Percentiles rank a stretch among this genome's conserved stretches.
phyloP scores from a whole-genome alignment of 305 asterid species.

The Fraxinus xanthoxyloides region DNA sequence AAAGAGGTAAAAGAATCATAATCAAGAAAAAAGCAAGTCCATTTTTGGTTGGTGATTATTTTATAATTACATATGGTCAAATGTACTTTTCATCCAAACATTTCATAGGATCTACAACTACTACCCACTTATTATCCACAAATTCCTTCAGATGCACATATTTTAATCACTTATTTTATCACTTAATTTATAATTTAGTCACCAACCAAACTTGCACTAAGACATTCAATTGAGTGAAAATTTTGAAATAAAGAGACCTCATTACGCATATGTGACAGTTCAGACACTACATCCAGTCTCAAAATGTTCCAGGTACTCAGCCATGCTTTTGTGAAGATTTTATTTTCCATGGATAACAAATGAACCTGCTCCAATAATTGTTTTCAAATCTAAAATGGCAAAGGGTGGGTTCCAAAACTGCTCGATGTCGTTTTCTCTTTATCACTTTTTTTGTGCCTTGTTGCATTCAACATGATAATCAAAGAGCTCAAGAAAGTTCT shows the following conservation, averaged over 20 bases:
- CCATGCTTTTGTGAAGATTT: neutral
- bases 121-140: neutral
- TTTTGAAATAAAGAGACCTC: neutral
- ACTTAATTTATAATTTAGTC: neutral
- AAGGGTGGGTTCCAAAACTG: neutral
- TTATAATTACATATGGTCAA: neutral
- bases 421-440: neutral
- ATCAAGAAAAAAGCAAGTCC: neutral
- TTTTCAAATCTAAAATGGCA: neutral
- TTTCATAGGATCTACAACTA: neutral
- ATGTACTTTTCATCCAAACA: neutral
- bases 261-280: neutral
- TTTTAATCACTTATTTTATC: neutral
- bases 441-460: neutral
- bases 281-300: neutral
- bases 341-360: neutral
- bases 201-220: neutral
- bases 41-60: neutral
- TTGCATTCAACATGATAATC: neutral
- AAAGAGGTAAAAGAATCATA: neutral
- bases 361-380: neutral
- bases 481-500: neutral
- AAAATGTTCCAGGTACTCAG: neutral
- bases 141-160: neutral
- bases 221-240: neutral